Evolutionary conservation across 306 rosid genomes (phyloP), one percentile per base, ranked within the genome.

Genomic region (Geum urbanum): DNA sequence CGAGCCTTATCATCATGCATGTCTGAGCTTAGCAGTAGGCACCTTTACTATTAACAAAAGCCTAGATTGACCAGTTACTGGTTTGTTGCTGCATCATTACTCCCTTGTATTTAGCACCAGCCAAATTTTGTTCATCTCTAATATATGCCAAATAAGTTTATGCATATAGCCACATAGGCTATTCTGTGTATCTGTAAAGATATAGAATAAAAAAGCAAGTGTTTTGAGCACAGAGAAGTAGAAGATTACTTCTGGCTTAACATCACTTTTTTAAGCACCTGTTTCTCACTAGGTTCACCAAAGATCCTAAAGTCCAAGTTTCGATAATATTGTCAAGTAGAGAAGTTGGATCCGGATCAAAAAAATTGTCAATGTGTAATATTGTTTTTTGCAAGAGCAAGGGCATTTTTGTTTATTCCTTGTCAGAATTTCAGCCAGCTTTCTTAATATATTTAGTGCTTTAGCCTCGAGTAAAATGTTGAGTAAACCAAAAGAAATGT

Each of bases 1-100:
- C 86, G 91, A 19, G 96, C 97, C 74, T 76, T 91, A 68, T 81
- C 89, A 48, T 73, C 89, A 5, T 89, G 99, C 66, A 55, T 86
- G 49, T 77, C 90, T 20, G 97, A 92, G 82, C 91, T 94, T 71
- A 82, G 79, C 32, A 83, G 74, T 49, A 69, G 86, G 62, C 74
- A 59, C 60, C 77, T 69, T 40, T 86, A 87, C 46, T 62, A 61
- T 63, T 55, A 59, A 19, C 53, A 67, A 63, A 74, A 72, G 64
- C 64, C 57, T 44, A 46, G 41, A 61, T 19, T 61, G 8, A 13
- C 13, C 47, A 9, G 37, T 54, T 32, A 46, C 1, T 5, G 4
- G 48, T 68, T 54, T 32, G 53, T 0, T 5, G 4, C 56, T 68
- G 71, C 56, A 13, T 58, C 15, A 1, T 16, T 8, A 0, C 19